Percentiles rank a stretch among this genome's conserved stretches.
These are phyloP conservation scores for Cavenderia fasciculata DNA, from an alignment of 78 protist genomes.

Conservation along the genomic window DNA sequence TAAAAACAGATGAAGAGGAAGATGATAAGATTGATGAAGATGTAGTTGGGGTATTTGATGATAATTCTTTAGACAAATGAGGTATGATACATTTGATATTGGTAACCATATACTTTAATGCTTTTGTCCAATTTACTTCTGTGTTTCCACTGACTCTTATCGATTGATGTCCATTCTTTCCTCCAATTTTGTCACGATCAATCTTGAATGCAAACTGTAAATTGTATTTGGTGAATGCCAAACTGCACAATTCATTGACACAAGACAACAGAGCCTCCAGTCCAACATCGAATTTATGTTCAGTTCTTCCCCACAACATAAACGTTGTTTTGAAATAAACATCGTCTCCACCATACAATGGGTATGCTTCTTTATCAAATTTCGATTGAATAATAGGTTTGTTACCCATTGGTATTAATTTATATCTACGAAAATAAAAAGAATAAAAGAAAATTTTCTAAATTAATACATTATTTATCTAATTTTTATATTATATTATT, in stretches of 20 bases:
- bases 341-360: constrained; percentile 65
- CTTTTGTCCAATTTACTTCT: constrained; percentile 63
- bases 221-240: neutral
- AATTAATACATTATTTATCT: no score
- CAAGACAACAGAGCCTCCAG: constrained; percentile 64
- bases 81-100: constrained; percentile 19
- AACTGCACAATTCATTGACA: constrained; percentile 31
- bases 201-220: constrained; percentile 21
- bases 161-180: constrained; percentile 22
- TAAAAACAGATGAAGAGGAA: no score
- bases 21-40: no score
- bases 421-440: constrained; percentile 10
- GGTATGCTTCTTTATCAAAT: constrained; percentile 30
- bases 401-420: constrained; percentile 68
- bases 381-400: constrained; percentile 52
- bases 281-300: constrained; percentile 62
- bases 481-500: no score
- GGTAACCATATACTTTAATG: constrained; percentile 33
- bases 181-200: constrained; percentile 65
- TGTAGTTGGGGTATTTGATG: no score
- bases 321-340: constrained; percentile 31
- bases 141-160: constrained; percentile 55
- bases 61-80: no score
- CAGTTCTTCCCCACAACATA: constrained; percentile 54
- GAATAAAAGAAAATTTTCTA: neutral